Conservation (phyloP, 306 rosid species). For the Glycyrrhiza uralensis region DNA sequence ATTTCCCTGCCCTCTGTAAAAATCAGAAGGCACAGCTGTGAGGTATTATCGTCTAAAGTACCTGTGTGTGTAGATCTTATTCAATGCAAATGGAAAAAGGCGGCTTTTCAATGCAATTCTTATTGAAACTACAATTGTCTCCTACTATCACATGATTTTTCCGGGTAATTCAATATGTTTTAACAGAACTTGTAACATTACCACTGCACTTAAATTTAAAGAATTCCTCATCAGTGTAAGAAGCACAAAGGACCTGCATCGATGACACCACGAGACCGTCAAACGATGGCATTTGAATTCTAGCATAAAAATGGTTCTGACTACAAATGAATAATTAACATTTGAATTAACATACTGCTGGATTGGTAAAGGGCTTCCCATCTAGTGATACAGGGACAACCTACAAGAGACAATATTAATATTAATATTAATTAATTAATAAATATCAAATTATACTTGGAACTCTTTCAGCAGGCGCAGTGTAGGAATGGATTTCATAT, state of each 20-base stretch:
- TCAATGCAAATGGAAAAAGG: too few relatives aligned
- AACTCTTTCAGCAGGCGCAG: not conserved
- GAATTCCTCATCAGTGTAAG: conserved; percentile 79
- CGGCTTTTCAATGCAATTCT: too few relatives aligned
- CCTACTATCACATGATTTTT: too few relatives aligned
- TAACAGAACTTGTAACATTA: conserved; percentile 27
- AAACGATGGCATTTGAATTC: not conserved
- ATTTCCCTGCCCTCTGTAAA: conserved; percentile 65
- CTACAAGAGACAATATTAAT: conserved; percentile 34
- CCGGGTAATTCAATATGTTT: not conserved
- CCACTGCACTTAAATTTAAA: conserved; percentile 66
- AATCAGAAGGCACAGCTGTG: not conserved
- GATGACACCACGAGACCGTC: not conserved
- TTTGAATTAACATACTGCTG: conserved; percentile 54
- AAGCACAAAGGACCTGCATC: conserved; percentile 81
- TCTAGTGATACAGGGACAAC: conserved; percentile 67
- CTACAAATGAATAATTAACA: not conserved
- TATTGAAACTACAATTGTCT: too few relatives aligned
- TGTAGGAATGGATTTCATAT: not conserved
- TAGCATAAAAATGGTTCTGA: not conserved
- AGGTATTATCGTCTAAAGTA: too few relatives aligned
- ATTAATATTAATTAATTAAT: too few relatives aligned
- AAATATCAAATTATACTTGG: not conserved
- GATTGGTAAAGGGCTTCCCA: conserved; percentile 52
- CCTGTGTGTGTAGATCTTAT: too few relatives aligned